These are phyloP conservation scores for Coemansia umbellata DNA, from an alignment of 192 early-diverging fungal genomes.

Conservation along the genomic window DNA sequence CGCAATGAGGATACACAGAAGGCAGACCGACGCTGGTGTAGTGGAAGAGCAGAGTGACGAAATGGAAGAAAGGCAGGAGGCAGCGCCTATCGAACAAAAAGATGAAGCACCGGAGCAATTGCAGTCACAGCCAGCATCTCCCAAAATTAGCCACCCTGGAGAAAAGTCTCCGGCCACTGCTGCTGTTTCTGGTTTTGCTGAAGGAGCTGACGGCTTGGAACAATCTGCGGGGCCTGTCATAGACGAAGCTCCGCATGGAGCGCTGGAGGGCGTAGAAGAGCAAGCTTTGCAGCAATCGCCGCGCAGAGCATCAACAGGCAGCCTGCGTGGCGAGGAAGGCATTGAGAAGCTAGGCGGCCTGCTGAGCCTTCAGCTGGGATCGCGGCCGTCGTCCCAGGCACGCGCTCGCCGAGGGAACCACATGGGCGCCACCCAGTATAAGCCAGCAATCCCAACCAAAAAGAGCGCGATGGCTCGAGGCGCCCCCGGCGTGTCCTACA, in stretches of 20 bases:
- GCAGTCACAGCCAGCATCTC: too few relatives aligned
- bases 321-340: neutral
- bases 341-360: constrained; percentile 15
- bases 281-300: neutral
- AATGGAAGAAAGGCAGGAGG: too few relatives aligned
- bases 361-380: constrained; percentile 10
- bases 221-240: too few relatives aligned
- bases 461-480: constrained; percentile 38
- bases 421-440: constrained; percentile 45
- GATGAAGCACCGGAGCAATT: too few relatives aligned
- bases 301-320: constrained; percentile 17
- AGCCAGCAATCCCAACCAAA: constrained; percentile 20
- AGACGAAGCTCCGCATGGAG: too few relatives aligned
- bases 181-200: too few relatives aligned
- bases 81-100: too few relatives aligned
- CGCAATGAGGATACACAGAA: neutral
- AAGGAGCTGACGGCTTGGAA: too few relatives aligned
- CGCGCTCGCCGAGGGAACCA: constrained; percentile 12
- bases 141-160: too few relatives aligned
- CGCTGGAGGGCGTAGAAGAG: too few relatives aligned
- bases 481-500: constrained; percentile 49
- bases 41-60: too few relatives aligned
- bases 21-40: neutral
- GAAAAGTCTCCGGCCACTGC: too few relatives aligned
- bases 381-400: constrained; percentile 24